Percentiles rank a stretch among this genome's conserved stretches.
Conservation (phyloP, 1,284 basidiomycete genomes). For the Tetrapyrgos nigripes region DNA sequence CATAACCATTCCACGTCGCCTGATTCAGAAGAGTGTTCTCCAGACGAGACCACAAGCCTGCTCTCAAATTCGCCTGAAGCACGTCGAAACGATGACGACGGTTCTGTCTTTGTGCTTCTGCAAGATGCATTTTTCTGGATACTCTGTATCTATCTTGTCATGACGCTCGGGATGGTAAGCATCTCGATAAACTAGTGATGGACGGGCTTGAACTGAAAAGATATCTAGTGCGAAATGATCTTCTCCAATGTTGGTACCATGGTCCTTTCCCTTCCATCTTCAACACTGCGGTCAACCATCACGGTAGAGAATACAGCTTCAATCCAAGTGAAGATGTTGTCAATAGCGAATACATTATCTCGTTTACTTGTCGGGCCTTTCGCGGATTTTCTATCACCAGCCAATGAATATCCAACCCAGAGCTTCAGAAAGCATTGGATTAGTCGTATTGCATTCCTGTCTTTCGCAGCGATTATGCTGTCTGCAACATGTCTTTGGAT, state of each 20-base stretch:
- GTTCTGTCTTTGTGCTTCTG: conserved; percentile 52
- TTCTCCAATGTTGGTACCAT: conserved; percentile 81
- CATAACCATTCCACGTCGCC: conserved; percentile 17
- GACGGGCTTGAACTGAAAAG: neutral
- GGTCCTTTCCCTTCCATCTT: conserved; percentile 62
- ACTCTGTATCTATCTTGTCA: conserved; percentile 47
- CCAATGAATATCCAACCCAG: conserved; percentile 31
- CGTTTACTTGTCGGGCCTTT: conserved; percentile 73
- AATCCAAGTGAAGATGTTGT: conserved; percentile 73
- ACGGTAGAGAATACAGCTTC: conserved; percentile 46
- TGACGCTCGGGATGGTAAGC: conserved; percentile 71
- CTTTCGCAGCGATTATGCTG: conserved; percentile 53
- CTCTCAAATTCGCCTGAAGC: conserved; percentile 39
- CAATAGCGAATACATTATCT: conserved; percentile 71
- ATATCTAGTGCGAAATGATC: conserved; percentile 75
- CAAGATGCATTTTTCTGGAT: conserved; percentile 68
- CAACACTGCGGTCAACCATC: conserved; percentile 21
- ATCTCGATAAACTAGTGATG: neutral
- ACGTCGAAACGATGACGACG: conserved; percentile 17
- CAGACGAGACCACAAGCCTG: conserved; percentile 51
- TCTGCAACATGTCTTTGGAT: conserved; percentile 60
- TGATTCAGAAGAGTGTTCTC: neutral
- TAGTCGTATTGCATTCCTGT: conserved; percentile 67
- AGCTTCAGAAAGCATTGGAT: conserved; percentile 53
- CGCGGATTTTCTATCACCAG: conserved; percentile 73